Percentiles rank a stretch among this genome's conserved stretches.
phyloP scores from a whole-genome alignment of 805 yeast species.

The Sungouiozyma intestinalis region DNA sequence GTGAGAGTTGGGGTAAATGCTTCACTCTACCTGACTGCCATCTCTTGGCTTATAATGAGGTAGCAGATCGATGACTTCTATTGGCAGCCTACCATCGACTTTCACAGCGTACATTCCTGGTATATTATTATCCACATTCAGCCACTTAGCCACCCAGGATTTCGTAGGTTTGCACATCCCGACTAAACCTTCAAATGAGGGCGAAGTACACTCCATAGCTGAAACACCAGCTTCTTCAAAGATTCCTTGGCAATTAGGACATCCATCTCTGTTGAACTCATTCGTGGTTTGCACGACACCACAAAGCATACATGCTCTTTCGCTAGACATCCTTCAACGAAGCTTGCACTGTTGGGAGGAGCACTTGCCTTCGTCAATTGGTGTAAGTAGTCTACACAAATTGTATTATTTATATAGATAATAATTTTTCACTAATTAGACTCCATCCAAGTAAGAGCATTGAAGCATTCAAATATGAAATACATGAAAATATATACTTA shows the following conservation, averaged over 20 bases:
- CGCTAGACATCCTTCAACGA: conserved; percentile 32
- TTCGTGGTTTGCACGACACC: conserved; percentile 79
- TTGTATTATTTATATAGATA: too few relatives aligned
- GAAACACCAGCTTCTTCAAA: conserved; percentile 78
- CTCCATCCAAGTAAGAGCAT: not conserved
- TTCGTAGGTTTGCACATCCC: conserved; percentile 76
- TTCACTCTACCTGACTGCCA: conserved; percentile 63
- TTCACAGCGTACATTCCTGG: conserved; percentile 92
- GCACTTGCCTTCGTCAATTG: too few relatives aligned
- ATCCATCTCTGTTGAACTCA: conserved; percentile 74
- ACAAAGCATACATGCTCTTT: conserved; percentile 96
- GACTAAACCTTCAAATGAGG: conserved; percentile 89
- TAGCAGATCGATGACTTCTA: conserved; percentile 66
- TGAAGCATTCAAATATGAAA: not conserved
- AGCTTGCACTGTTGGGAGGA: too few relatives aligned
- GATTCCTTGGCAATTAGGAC: conserved; percentile 93
- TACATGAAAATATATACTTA: too few relatives aligned
- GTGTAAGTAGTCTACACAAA: too few relatives aligned
- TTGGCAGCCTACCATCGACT: conserved; percentile 84
- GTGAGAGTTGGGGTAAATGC: not conserved
- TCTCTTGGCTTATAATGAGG: conserved; percentile 88
- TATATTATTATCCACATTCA: conserved; percentile 77
- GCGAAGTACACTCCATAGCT: conserved; percentile 87
- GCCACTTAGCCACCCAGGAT: conserved; percentile 97
- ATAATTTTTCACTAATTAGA: not conserved